Evolutionary conservation across 2,329 filamentous ascomycete genomes (phyloP), one percentile per base, ranked within the genome.

Genomic region (Hymenoscyphus infarciens): DNA sequence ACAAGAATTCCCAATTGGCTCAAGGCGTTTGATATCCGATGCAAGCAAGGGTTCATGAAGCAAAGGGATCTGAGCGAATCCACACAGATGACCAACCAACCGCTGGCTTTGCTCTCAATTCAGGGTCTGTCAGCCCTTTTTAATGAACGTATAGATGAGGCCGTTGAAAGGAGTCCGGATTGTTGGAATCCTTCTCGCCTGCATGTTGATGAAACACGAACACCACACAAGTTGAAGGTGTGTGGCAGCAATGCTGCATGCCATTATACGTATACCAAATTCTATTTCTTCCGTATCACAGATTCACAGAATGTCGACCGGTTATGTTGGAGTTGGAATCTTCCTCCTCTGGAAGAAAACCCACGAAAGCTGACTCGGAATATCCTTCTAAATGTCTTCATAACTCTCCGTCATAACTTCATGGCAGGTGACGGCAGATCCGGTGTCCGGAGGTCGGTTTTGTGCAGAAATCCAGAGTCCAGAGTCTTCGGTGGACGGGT

Each of bases 171-270:
- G 10, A 10, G 19, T 49, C 42, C 42, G 42, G 19, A 11, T 49
- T 49, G n/a, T 49, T 49, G 39, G n/a, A 45, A 45, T 49, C 42
- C 42, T 49, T 49, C 42, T 49, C 42, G 42, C 58, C 59, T 64
- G 68, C 45, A 68, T 69, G 42, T 29, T 53, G 60, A 22, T 49
- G 42, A 49, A 49, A 49, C 42, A 25, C 16, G 42, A n/a, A n/a
- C 29, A 31, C 29, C 29, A 31, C 33, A 35, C 33, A 15, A 35
- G 33, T 6, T 35, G 33, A 35, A 35, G 6, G 33, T 11, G 13
- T 35, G 33, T 35, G 33, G 33, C 33, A 13, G 33, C 33, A 15
- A 35, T 35, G 33, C 10, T 35, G 33, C 33, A 15, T 15, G 1
- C 10, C 2, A 11, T 7, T 35, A 15, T 49, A 49, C 42, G 42